Evolutionary conservation across 192 early-diverging fungal species (phyloP).

Genomic region (Phlyctochytrium bullatum): DNA sequence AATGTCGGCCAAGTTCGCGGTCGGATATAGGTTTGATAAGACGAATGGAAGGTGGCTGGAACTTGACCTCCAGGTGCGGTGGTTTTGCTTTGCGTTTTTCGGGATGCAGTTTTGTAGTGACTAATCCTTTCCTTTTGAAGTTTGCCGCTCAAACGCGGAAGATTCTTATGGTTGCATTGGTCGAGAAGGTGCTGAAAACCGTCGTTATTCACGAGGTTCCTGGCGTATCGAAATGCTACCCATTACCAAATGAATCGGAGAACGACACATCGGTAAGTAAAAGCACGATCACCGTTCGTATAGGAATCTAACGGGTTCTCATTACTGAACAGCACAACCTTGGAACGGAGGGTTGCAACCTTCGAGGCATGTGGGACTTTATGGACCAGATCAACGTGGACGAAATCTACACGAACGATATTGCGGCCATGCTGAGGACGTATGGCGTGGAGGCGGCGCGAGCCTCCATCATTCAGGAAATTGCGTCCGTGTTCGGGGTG

Average conservation of each 20-base stretch:
- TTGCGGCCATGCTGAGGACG: constrained; percentile 84
- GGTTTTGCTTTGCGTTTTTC: not conserved
- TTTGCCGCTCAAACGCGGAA: constrained; percentile 90
- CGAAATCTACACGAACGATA: constrained; percentile 92
- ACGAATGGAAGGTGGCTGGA: constrained; percentile 72
- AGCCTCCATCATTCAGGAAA: constrained; percentile 87
- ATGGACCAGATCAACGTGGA: constrained; percentile 74
- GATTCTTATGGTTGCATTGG: constrained; percentile 89
- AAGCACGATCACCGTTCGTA: not conserved
- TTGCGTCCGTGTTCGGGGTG: constrained; percentile 85
- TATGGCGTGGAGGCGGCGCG: constrained; percentile 99
- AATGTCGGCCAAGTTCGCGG: constrained; percentile 59
- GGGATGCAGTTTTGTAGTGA: not conserved
- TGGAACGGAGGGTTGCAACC: constrained; percentile 88
- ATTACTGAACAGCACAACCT: constrained; percentile 47
- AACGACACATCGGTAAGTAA: constrained; percentile 67
- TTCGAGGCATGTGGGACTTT: constrained; percentile 86
- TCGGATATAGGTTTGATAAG: constrained; percentile 70
- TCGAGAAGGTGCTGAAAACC: constrained; percentile 68
- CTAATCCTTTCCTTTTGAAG: constrained; percentile 25
- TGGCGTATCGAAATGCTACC: constrained; percentile 77
- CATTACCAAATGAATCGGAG: constrained; percentile 73
- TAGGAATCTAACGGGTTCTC: not conserved
- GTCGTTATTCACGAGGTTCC: constrained; percentile 84
- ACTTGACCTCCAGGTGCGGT: constrained; percentile 61